Conservation (phyloP, 192 early-diverging fungal genomes). For the Bifiguratus adelaidae region DNA sequence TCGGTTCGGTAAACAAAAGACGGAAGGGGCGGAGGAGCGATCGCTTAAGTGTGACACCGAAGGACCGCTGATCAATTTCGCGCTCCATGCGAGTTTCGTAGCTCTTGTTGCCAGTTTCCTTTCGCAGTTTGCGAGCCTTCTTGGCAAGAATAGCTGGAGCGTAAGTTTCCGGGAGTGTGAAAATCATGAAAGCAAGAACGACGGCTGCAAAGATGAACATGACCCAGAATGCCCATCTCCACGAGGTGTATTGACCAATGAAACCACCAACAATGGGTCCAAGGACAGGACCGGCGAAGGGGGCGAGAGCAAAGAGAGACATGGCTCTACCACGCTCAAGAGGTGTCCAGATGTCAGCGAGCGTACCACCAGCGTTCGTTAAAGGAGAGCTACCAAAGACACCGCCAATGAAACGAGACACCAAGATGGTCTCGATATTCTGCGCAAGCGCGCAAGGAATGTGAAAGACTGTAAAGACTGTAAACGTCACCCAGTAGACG, state of each 20-base stretch:
- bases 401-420: constrained; percentile 20
- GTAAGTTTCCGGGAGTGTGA: constrained; percentile 50
- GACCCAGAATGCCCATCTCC: constrained; percentile 45
- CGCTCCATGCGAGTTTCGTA: constrained; percentile 19
- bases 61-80: too few relatives aligned
- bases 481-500: constrained; percentile 14
- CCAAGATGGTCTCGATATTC: constrained; percentile 15
- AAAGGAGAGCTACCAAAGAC: constrained; percentile 13
- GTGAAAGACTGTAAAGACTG: constrained; percentile 11
- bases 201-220: constrained; percentile 38
- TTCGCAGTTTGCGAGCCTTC: constrained; percentile 7
- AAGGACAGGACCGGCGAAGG: constrained; percentile 24
- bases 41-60: constrained; percentile 3
- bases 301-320: constrained; percentile 15
- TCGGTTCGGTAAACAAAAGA: constrained; percentile 15
- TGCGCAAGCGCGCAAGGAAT: constrained; percentile 12
- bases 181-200: constrained; percentile 26
- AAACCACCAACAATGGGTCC: constrained; percentile 25
- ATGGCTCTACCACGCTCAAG: constrained; percentile 21
- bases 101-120: constrained; percentile 2
- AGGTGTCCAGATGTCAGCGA: constrained; percentile 21
- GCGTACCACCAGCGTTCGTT: constrained; percentile 19
- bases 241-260: constrained; percentile 14
- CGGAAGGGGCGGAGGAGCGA: constrained; percentile 13
- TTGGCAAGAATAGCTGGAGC: constrained; percentile 7